Evolutionary conservation across 768 basidiomycete species (phyloP), one percentile per base, ranked within the genome.

Genomic region (Saitozyma podzolica): DNA sequence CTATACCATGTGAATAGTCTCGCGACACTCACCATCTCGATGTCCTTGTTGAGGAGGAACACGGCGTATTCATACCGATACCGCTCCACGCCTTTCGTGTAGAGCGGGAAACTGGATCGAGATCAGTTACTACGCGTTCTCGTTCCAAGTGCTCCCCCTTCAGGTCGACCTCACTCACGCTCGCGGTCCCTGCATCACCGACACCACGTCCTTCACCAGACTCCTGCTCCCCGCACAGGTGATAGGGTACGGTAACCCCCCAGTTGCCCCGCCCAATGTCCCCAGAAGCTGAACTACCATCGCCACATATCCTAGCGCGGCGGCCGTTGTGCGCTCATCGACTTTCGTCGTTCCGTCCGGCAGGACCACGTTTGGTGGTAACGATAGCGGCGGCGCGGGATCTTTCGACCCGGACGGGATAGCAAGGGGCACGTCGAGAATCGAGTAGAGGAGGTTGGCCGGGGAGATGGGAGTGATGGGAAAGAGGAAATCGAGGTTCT

Each of bases 11-110:
- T 47, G 13, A 47, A 2, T 17, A 2, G 13, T 3, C 11, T 13
- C n/a, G n/a, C 45, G 6, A 47, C 45, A 68, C 84, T 64, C 67
- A 94, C 93, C 85, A 93, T 83, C 81, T 99, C 95, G 67, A 99
- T 93, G 79, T 99, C 84, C 80, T 98, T 99, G 82, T 99, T 99
- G 40, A 98, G 83, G 48, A 99, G 80, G 79, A 93, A 98, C 5
- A 98, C 95, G 4, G 88, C 96, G 81, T 98, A 99, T 79, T 98
- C 95, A 73, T 95, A 99, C 29, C 96, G 85, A 80, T 97, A 98
- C 49, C 89, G 89, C 76, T 98, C 96, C 61, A 97, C 94, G 6
- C 94, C 93, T 80, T 86, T 90, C 0, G 91, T 88, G 79, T 92
- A 99, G 40, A 99, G 81, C 16, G 96, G 96, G 78, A 98, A 99